phyloP scores from a whole-genome alignment of 768 basidiomycete genomes.

The Phallus indusiatus region DNA sequence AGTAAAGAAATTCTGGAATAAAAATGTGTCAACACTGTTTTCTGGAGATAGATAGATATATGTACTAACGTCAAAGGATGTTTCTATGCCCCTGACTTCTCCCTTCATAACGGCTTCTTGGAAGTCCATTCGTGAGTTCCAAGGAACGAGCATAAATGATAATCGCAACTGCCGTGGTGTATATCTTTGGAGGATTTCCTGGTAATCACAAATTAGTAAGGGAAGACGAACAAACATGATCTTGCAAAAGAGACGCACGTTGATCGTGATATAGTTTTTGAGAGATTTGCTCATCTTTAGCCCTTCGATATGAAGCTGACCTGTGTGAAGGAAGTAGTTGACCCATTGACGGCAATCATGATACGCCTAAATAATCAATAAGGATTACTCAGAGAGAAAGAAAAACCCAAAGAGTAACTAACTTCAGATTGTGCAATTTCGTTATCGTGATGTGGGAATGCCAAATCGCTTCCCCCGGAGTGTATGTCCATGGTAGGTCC shows the following conservation, averaged over 20 bases:
- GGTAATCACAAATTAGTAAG: constrained; percentile 8
- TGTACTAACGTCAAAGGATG: constrained; percentile 66
- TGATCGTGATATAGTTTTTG: constrained; percentile 98
- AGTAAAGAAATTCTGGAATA: constrained; percentile 89
- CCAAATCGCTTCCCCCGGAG: constrained; percentile 91
- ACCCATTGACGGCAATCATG: constrained; percentile 91
- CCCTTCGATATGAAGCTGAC: constrained; percentile 96
- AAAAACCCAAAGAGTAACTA: constrained; percentile 10
- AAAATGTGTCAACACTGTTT: neutral
- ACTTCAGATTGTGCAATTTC: constrained; percentile 98
- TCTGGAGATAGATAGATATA: neutral
- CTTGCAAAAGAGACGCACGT: constrained; percentile 36
- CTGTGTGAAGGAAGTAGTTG: constrained; percentile 97
- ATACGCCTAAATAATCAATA: constrained; percentile 55
- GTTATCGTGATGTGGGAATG: constrained; percentile 99
- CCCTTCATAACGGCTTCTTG: constrained; percentile 83
- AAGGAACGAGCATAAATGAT: constrained; percentile 82
- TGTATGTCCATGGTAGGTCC: constrained; percentile 95
- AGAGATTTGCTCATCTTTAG: constrained; percentile 99
- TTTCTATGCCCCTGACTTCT: constrained; percentile 81
- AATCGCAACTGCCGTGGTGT: constrained; percentile 83
- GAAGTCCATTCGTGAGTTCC: constrained; percentile 93
- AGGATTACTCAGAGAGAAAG: neutral
- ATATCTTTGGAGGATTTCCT: constrained; percentile 83
- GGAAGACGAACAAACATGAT: neutral